A percentile compares a stretch with the other conserved stretches of the same genome.
These are phyloP conservation scores for Cladophialophora psammophila DNA, from an alignment of 2,329 filamentous ascomycete genomes.

Conservation along the genomic window DNA sequence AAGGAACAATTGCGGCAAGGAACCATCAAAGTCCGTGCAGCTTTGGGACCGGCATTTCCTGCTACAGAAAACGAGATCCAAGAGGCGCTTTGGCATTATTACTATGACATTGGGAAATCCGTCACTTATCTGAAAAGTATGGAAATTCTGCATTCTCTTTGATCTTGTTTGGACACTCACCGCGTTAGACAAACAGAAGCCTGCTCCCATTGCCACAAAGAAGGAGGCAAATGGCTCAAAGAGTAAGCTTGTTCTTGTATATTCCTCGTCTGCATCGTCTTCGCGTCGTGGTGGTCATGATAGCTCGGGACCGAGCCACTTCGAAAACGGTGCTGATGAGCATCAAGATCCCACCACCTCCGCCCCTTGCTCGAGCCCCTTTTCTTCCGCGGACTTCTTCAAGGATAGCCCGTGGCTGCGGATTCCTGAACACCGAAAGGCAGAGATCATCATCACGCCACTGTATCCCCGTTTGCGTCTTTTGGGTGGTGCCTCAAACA, in stretches of 20 bases:
- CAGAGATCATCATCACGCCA: constrained; percentile 68
- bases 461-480: constrained; percentile 69
- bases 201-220: constrained; percentile 21
- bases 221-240: constrained; percentile 24
- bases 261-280: constrained; percentile 18
- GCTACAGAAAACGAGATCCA: constrained; percentile 77
- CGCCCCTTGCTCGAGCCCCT: constrained; percentile 41
- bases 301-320: constrained; percentile 22
- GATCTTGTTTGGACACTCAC: constrained; percentile 10
- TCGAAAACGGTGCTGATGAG: constrained; percentile 31
- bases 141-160: constrained; percentile 19
- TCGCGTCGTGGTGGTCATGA: constrained; percentile 36
- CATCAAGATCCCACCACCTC: constrained; percentile 27
- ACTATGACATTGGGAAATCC: constrained; percentile 88
- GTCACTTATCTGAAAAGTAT: constrained; percentile 78
- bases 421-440: constrained; percentile 70
- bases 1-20: constrained; percentile 68
- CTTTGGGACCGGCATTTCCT: constrained; percentile 69
- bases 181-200: constrained; percentile 36
- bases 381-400: constrained; percentile 71
- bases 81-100: constrained; percentile 94
- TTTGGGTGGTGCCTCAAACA: constrained; percentile 75
- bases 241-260: constrained; percentile 30
- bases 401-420: constrained; percentile 84
- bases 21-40: constrained; percentile 70